phyloP scores from a whole-genome alignment of 1,284 basidiomycete genomes.

The Neolentinus lepideus region DNA sequence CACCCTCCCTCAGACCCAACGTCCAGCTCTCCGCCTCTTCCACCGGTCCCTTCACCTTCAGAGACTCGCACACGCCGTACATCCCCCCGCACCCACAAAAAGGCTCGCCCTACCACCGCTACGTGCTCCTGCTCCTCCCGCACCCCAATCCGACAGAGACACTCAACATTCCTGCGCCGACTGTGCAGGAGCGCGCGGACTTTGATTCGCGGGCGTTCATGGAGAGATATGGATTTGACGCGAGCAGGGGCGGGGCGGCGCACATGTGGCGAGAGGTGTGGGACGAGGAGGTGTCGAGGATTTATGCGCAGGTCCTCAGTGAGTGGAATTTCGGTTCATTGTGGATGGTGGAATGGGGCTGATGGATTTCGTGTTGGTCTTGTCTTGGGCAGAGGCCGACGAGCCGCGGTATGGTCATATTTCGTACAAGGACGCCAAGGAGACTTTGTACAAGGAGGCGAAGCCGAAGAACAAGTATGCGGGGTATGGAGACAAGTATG shows the following conservation, averaged over 20 bases:
- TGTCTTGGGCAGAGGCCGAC: slow-evolving; percentile 34
- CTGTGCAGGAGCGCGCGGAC: slow-evolving; percentile 35
- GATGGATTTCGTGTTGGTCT: no score
- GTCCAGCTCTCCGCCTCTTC: slow-evolving; percentile 65
- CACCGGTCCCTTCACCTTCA: slow-evolving; percentile 30
- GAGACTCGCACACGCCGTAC: slow-evolving; percentile 57
- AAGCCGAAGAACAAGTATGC: not conserved
- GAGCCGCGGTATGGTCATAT: slow-evolving; percentile 60
- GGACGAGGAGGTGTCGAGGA: slow-evolving; percentile 56
- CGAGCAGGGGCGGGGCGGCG: slow-evolving; percentile 54
- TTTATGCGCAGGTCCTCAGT: slow-evolving; percentile 69
- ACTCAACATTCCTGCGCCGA: slow-evolving; percentile 30
- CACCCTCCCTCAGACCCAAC: slow-evolving; percentile 54
- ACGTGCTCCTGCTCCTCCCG: slow-evolving; percentile 71
- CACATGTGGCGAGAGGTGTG: slow-evolving; percentile 85
- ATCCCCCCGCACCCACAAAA: slow-evolving; percentile 84
- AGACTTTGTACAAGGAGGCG: slow-evolving; percentile 21
- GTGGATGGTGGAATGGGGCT: not conserved
- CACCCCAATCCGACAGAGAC: slow-evolving; percentile 38
- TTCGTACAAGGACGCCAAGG: slow-evolving; percentile 26
- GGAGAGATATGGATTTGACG: slow-evolving; percentile 44
- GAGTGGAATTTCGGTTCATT: slow-evolving; percentile 20
- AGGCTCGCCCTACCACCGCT: slow-evolving; percentile 84
- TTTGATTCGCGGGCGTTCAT: slow-evolving; percentile 68
- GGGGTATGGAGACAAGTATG: not conserved